Evolutionary conservation across 1,284 basidiomycete species (phyloP), one percentile per base, ranked within the genome.

Genomic region (Cutaneotrichosporon cyanovorans): DNA sequence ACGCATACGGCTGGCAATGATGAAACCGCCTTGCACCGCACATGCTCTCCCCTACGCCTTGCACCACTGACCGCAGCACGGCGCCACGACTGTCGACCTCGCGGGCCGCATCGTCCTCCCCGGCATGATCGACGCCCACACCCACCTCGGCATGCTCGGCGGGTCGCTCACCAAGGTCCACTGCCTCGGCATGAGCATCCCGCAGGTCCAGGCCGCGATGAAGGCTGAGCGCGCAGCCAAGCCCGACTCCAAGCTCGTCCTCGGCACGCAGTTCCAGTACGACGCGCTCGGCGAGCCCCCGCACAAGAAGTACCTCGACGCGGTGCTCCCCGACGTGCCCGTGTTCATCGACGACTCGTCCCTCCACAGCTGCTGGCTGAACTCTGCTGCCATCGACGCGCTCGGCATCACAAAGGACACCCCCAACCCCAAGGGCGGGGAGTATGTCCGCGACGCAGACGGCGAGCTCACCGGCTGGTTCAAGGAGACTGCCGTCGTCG

Each of bases 111-210:
- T 60, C 33, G 55, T 65, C 14, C 44, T 66, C 0, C 62, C 63
- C 1, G 63, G 60, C 18, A 38, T 66, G 37, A 56, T 62, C 33
- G 63, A 63, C 42, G 60, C 52, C 0, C 63, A 66, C 46, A 57
- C 57, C 2, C 63, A 66, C 37, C 50, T 62, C 10, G 47, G 56
- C 39, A 52, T 58, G 51, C 36, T 62, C 10, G 64, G 64, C 16
- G 44, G 45, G 11, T 48, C 52, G 7, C 44, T 63, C 21, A 42
- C 50, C 42, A 55, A 57, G 40, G 22, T 61, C 46, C 48, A 58
- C 42, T 48, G 50, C 32, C 28, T 57, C 11, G 45, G 50, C 14
- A 40, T 42, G 20, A 48, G 30, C 14, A 39, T 56, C 23, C 31
- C 31, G 4, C 38, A 56, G 35, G 39, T 65, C 25, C 56, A 61